Conservation (phyloP, 1,284 basidiomycete genomes). For the Leccinum insolens region DNA sequence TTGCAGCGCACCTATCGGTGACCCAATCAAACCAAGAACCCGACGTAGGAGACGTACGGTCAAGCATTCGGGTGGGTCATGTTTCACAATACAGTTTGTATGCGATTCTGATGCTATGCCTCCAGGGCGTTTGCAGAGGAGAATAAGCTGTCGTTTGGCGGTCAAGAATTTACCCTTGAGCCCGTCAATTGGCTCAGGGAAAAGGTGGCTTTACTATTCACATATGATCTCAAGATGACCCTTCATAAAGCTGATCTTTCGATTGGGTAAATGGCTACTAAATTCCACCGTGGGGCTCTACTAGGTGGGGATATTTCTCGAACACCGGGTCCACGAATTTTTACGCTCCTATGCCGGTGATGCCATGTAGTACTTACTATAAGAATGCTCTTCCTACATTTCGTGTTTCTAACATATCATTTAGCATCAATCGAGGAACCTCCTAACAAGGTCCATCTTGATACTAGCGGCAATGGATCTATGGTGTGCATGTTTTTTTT, state of each 20-base stretch:
- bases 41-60: slow-evolving; percentile 14
- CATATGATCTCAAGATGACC: slow-evolving; percentile 13
- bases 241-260: slow-evolving; percentile 8
- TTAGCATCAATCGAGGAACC: slow-evolving; percentile 21
- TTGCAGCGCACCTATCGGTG: slow-evolving; percentile 24
- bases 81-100: background rate
- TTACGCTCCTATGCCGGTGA: slow-evolving; percentile 8
- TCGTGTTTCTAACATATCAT: background rate
- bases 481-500: slow-evolving; percentile 15
- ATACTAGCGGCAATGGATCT: slow-evolving; percentile 15
- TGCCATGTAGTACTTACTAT: slow-evolving; percentile 12
- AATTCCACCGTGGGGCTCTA: background rate
- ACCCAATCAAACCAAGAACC: slow-evolving; percentile 7
- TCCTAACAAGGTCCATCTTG: slow-evolving; percentile 21
- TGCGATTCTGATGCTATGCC: background rate
- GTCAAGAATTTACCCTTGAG: background rate
- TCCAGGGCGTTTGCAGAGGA: slow-evolving; percentile 14
- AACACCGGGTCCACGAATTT: slow-evolving; percentile 1
- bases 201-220: slow-evolving; percentile 18
- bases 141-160: background rate
- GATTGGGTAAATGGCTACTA: background rate
- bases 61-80: slow-evolving; percentile 9
- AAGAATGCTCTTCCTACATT: background rate
- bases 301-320: slow-evolving; percentile 24
- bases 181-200: slow-evolving; percentile 15